A percentile compares a stretch with the other conserved stretches of the same genome.
Conservation (phyloP, 768 basidiomycete species). For the Thelephora ganbajun region DNA sequence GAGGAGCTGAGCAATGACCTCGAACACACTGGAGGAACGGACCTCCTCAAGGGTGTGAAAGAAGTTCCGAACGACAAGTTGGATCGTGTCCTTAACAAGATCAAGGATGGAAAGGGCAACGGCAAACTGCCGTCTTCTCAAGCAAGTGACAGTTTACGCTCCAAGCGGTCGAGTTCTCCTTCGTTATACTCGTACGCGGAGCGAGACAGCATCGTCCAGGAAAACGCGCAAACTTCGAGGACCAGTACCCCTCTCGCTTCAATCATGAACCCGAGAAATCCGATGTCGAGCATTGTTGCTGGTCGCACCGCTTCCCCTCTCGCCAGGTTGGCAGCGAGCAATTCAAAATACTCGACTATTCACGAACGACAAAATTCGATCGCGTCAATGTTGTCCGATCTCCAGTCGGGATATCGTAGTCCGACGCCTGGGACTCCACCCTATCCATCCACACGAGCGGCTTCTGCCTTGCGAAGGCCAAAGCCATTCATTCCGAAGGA, state of each 20-base stretch:
- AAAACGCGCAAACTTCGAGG: not conserved
- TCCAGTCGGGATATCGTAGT: conserved; percentile 27
- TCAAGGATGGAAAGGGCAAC: conserved; percentile 46
- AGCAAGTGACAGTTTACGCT: conserved; percentile 14
- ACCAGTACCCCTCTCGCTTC: not conserved
- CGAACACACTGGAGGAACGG: conserved; percentile 22
- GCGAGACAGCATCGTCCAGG: not conserved
- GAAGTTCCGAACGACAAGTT: conserved; percentile 56
- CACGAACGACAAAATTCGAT: conserved; percentile 53
- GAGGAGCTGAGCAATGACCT: conserved; percentile 40
- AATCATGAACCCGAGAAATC: conserved; percentile 21
- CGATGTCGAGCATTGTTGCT: not conserved
- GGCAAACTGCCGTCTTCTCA: conserved; percentile 11
- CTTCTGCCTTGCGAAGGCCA: conserved; percentile 16
- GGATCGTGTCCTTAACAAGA: conserved; percentile 62
- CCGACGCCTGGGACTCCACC: conserved; percentile 7
- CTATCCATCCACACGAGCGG: conserved; percentile 5
- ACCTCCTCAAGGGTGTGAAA: conserved; percentile 56
- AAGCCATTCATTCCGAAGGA: conserved; percentile 49
- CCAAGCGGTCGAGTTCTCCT: conserved; percentile 20
- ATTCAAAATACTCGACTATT: conserved; percentile 15
- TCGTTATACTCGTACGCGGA: conserved; percentile 41
- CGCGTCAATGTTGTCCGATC: conserved; percentile 59
- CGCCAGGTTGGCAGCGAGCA: conserved; percentile 11
- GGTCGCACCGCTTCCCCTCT: conserved; percentile 15